Evolutionary conservation across 73 alveolate species (phyloP), one percentile per base, ranked within the genome.

Genomic region (Paramecium primaurelia): DNA sequence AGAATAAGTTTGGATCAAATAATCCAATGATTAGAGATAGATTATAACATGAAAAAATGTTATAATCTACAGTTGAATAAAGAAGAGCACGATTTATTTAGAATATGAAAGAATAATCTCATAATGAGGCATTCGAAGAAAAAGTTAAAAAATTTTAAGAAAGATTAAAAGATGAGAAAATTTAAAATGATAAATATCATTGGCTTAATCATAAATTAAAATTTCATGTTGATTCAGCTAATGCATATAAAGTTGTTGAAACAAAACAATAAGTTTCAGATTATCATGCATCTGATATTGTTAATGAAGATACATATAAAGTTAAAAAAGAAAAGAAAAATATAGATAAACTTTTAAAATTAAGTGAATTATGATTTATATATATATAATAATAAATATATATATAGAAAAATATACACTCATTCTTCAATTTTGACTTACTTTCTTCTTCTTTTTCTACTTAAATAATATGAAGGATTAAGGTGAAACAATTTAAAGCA

Each of bases 171-270:
- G 58, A 68, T 22, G 94, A 83, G 16, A 59, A 95, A 26, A 92
- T 80, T 59, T 58, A 38, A 18, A 88, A 73, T 20, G 95, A 95
- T 49, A 91, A 95, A 40, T 71, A 83, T 38, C 75, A 59, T 77
- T 96, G 99, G 97, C 85, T 95, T 90, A 95, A 92, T 36, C 95
- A 95, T 89, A 92, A 92, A 80, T 92, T 96, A 32, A 40, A 40
- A 88, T 96, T 96, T 85, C 96, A 96, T 37, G 86, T 93, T 11
- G 98, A 96, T 83, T 96, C 98, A 22, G 90, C 88, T 18, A 95
- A 75, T 88, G 99, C 99, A 20, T 96, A 83, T 45, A 59, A 89
- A 14, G 51, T 45, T 20, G 49, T 40, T 40, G 49, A 40, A 40
- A 40, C 49, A 14, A 89, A 89, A 71, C 36, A 69, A 54, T 71